Evolutionary conservation across 2,329 filamentous ascomycete species (phyloP).

Genomic region (Passalora sequoiae): DNA sequence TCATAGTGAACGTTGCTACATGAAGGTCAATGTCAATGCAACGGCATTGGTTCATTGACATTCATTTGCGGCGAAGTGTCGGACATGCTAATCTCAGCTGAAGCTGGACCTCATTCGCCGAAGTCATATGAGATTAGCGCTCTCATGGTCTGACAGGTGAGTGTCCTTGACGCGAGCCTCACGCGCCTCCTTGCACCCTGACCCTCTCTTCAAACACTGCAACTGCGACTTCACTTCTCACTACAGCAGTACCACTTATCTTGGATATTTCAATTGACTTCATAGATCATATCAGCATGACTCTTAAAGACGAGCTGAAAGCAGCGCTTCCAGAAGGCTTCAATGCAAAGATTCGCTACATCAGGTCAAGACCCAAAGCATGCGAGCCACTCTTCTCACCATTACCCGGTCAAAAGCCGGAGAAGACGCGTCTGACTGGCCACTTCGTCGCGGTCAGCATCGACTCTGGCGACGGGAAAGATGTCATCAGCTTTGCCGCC

Average conservation of each 20-base stretch:
- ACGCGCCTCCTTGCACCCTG: neutral
- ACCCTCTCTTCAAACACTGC: neutral
- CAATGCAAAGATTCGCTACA: conserved; percentile 70
- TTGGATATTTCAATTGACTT: no score
- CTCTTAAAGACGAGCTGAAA: conserved; percentile 42
- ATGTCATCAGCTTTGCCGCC: conserved; percentile 73
- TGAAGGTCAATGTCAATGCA: neutral
- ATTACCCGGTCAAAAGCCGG: conserved; percentile 63
- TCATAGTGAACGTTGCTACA: conserved; percentile 21
- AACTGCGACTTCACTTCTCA: no score
- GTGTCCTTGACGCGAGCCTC: neutral
- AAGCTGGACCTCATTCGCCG: neutral
- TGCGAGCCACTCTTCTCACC: conserved; percentile 74
- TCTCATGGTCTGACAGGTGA: no score
- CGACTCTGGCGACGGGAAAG: conserved; percentile 29
- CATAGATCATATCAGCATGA: no score
- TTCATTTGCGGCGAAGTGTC: neutral
- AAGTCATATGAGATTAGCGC: no score
- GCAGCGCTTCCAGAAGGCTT: conserved; percentile 49
- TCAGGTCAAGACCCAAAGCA: conserved; percentile 75
- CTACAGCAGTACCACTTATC: no score
- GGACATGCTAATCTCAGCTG: neutral
- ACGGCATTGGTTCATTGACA: neutral
- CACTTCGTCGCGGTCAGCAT: conserved; percentile 64
- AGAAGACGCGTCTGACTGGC: conserved; percentile 78